phyloP scores from a whole-genome alignment of 495 filamentous ascomycete species.

The Penicillium flavigenum region DNA sequence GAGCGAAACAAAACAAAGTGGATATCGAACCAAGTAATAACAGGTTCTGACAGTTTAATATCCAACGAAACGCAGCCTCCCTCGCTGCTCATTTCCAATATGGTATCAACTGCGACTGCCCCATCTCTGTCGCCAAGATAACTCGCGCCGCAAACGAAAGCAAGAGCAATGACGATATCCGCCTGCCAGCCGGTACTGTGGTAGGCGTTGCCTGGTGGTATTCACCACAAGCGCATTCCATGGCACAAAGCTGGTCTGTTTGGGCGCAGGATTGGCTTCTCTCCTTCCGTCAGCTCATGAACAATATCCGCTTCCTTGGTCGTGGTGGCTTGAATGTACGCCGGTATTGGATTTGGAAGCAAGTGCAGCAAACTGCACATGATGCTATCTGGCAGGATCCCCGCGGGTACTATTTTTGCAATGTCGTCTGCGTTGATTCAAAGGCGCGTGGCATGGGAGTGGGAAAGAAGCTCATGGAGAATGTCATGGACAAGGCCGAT shows the following conservation, averaged over 20 bases:
- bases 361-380: slow-evolving; percentile 41
- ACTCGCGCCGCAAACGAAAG: slow-evolving; percentile 16
- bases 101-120: slow-evolving; percentile 57
- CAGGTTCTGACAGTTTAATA: slow-evolving; percentile 45
- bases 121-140: slow-evolving; percentile 62
- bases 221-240: slow-evolving; percentile 42
- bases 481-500: slow-evolving; percentile 59
- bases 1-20: not conserved
- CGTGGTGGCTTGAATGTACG: slow-evolving; percentile 60
- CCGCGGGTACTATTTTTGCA: slow-evolving; percentile 67
- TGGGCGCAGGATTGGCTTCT: slow-evolving; percentile 59
- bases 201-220: slow-evolving; percentile 68
- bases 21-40: slow-evolving; percentile 7
- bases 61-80: slow-evolving; percentile 59
- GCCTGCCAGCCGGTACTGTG: slow-evolving; percentile 33
- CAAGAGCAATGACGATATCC: slow-evolving; percentile 20
- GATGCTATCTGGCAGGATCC: slow-evolving; percentile 38
- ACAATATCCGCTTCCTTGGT: slow-evolving; percentile 61
- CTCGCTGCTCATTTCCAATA: slow-evolving; percentile 60
- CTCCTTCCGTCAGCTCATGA: slow-evolving; percentile 57
- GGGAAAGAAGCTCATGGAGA: slow-evolving; percentile 57
- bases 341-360: slow-evolving; percentile 60
- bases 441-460: slow-evolving; percentile 59
- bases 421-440: slow-evolving; percentile 64
- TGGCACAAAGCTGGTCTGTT: slow-evolving; percentile 50